Evolutionary conservation across 1,139 yeast genomes (phyloP), one percentile per base, ranked within the genome.

Genomic region (Candida freyschussii): DNA sequence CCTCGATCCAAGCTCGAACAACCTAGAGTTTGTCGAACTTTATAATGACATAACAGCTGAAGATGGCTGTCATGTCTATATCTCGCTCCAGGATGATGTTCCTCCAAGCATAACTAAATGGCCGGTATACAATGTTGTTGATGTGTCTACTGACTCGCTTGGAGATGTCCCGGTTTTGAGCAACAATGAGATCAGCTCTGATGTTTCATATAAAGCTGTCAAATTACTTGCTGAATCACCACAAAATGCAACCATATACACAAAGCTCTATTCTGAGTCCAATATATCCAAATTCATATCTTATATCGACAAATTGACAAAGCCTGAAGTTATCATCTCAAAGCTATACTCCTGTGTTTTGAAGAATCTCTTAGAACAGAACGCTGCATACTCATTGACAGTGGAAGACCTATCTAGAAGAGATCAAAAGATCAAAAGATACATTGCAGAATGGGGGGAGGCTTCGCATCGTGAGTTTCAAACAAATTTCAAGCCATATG

Each of bases 61-160:
- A 2, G 59, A 56, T 33, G 49, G 49, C 5, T 55, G 59, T 34
- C 60, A 56, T 35, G 30, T 53, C 7, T 56, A 55, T 34, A 26
- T 57, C 4, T 39, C 44, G 9, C 41, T 53, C 29, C 28, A 37
- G 6, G 37, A 37, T 13, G 18, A 37, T 2, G 18, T 23, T 2
- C 37, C 41, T 7, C 6, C 33, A 6, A 32, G 36, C 12, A 17
- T 34, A 12, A 32, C 33, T 13, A 32, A 29, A 13, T 57, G 59
- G 59, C 58, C 59, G n/a, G 48, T 51, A 5, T 46, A 48, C 23
- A 26, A 37, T 6, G 37, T 47, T 25, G 33, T 17, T 12, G 49
- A 44, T 26, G 30, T 40, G 11, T 11, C 37, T 12, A 24, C 32
- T 4, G 21, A 31, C 5, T 13, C 30, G 3, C 27, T 37, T 9